Evolutionary conservation across 345 rosid genomes (phyloP).

Genomic region (Brassica carinata): DNA sequence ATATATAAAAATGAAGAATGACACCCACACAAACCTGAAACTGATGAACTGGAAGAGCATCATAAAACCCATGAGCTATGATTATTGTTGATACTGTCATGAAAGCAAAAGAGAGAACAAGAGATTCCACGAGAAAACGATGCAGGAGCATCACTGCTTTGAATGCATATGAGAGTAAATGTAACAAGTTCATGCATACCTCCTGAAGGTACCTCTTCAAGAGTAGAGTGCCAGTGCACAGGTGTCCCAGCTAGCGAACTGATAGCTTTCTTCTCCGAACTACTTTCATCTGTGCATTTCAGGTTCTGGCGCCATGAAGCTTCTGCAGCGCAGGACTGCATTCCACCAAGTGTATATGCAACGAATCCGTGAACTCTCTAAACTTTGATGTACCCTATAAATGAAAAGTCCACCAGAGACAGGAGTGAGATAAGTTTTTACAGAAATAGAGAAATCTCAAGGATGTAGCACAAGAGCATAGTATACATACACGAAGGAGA

Average conservation of each 20-base stretch:
- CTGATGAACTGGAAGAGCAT: constrained; percentile 94
- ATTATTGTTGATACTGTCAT: constrained; percentile 75
- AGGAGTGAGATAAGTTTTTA: background rate
- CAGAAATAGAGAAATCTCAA: background rate
- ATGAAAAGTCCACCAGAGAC: constrained; percentile 19
- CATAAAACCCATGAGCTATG: constrained; percentile 91
- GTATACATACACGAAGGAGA: constrained; percentile 71
- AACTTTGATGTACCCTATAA: constrained; percentile 77
- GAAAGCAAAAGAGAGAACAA: constrained; percentile 27
- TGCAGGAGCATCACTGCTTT: background rate
- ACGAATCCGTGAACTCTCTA: constrained; percentile 70
- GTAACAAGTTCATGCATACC: constrained; percentile 48
- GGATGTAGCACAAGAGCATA: background rate
- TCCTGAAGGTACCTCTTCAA: constrained; percentile 88
- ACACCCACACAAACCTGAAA: constrained; percentile 68
- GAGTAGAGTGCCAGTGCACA: constrained; percentile 73
- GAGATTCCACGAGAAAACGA: constrained; percentile 13
- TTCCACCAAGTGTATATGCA: constrained; percentile 84
- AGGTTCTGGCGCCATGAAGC: constrained; percentile 61
- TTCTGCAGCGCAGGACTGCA: constrained; percentile 83
- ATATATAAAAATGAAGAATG: background rate
- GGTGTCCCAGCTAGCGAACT: constrained; percentile 69
- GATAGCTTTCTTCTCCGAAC: constrained; percentile 45
- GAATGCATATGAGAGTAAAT: background rate
- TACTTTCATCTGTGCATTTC: constrained; percentile 58